Base-by-base conservation (phyloP, 345 rosid species). In the Citrus reticulata region DNA sequence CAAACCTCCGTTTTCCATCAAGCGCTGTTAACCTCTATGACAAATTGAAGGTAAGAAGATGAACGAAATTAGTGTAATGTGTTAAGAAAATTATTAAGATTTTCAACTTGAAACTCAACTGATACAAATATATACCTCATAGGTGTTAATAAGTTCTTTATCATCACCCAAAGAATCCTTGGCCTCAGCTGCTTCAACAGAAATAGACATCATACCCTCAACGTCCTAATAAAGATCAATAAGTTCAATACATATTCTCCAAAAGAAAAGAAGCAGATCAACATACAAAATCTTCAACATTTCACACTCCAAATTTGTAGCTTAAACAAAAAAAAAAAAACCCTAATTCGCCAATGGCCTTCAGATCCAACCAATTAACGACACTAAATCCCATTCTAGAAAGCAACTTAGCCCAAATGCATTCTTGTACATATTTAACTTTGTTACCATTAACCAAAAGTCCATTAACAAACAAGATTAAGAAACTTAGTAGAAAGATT, bases 161-260 rank as follows among this genome's bases (percentile, higher is more conserved):
- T 97, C 99, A 83, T 97, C 97, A 88, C 91, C 93, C 86, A 97
- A 88, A 46, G 99, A 97, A 74, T 91, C 91, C 17, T 91, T 87
- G 59, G 99, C 99, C 80, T 87, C 98, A 75, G 98, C 85, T 86
- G 98, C 98, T 89, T 94, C 99, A 77, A 89, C 97, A 46, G 98
- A 97, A 75, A 97, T 97, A 32, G 99, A 97, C 99, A 97, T 91
- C 99, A 97, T 97, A 80, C 99, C 99, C 83, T 93, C 98, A 75
- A 94, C 93, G 90, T 94, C 99, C 98, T 97, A 84, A 68, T 81
- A 75, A 68, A 62, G 75, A 62, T 67, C 19, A 81, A 74, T 66
- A 74, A 42, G 60, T 77, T 49, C 79, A 40, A 42, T 40, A 68
- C 19, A 70, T 16, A 34, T 68, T 66, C 64, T 49, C 57, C 17